Base-by-base conservation (phyloP, 2,329 filamentous ascomycete genomes). In the Parascedosporium putredinis region DNA sequence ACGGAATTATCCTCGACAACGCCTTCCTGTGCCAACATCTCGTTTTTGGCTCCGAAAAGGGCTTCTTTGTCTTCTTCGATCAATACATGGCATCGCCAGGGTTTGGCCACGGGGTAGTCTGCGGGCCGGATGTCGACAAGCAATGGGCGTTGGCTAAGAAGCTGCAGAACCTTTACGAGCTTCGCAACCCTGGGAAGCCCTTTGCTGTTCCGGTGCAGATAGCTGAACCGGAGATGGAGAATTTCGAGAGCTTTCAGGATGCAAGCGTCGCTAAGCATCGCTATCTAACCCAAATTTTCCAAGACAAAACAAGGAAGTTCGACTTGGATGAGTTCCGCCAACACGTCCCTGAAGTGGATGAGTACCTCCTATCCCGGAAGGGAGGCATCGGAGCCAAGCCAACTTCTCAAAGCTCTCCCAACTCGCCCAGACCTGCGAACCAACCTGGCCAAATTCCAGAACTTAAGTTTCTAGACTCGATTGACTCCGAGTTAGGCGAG, bases 1-100 rank as follows among this genome's bases (percentile, higher is more conserved):
- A 62, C 50, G 44, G 25, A 7, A 55, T 62, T 22, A 29, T 62
- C 2, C 53, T 63, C 3, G 57, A 63, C 27, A 56, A 62, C 12
- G 52, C 56, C 7, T 43, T 52, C 12, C 7, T 12, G 5, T 55
- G 54, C 51, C 52, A 51, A 4, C 58, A 50, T 16, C 53, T 60
- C 22, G 55, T 60, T 16, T 61, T 60, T 25, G 46, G 31, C 20
- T 49, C 54, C n/a, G 38, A 27, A 29, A 48, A 53, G 6, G 45
- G 20, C 14, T 58, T 58, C 48, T 27, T 45, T 5, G 43, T 43
- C 14, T 55, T 55, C 1, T 47, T 59, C 2, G 56, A 59, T 49
- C 49, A 33, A 50, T 57, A 55, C 40, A 48, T 60, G 52, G 55
- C 56, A 5, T 36, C n/a, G 22, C 14, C 23, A 12, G 2, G 25